Percentiles rank a stretch among this genome's conserved stretches.
Evolutionary conservation across 106 monocot species (phyloP).

Genomic region (Xerophyta viscosa): DNA sequence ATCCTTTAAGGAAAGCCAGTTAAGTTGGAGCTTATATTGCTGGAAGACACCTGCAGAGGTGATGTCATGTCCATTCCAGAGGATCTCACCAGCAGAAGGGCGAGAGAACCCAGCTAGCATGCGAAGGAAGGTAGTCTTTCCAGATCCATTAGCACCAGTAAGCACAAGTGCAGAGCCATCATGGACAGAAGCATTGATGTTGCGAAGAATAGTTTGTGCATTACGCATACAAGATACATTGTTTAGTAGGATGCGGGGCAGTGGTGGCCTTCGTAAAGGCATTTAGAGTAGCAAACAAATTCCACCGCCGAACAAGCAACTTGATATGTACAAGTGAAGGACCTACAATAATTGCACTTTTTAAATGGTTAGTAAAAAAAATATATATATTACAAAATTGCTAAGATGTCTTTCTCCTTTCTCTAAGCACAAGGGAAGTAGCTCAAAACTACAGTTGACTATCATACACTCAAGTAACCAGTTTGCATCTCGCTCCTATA

Average conservation of each 20-base stretch:
- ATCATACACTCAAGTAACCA: too few species aligned
- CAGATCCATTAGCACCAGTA: slow-evolving; percentile 88
- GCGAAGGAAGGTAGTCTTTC: slow-evolving; percentile 92
- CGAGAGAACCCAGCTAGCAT: slow-evolving; percentile 94
- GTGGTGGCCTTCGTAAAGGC: slow-evolving; percentile 36
- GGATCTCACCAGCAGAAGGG: slow-evolving; percentile 87
- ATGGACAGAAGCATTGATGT: slow-evolving; percentile 73
- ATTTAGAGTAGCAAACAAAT: slow-evolving; percentile 39
- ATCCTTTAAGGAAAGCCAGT: slow-evolving; percentile 89
- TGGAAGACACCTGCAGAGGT: slow-evolving; percentile 77
- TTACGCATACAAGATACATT: slow-evolving; percentile 97
- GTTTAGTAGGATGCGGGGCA: slow-evolving; percentile 69
- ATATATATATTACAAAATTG: too few species aligned
- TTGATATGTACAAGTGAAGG: too few species aligned
- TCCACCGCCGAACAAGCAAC: too few species aligned
- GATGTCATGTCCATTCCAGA: slow-evolving; percentile 96
- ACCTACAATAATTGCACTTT: too few species aligned
- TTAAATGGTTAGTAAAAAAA: too few species aligned
- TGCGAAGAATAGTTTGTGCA: slow-evolving; percentile 75
- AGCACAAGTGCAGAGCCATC: slow-evolving; percentile 85
- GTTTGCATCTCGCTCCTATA: too few species aligned
- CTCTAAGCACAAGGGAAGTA: too few species aligned
- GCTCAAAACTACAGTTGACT: too few species aligned
- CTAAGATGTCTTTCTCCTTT: too few species aligned
- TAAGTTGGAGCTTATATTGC: slow-evolving; percentile 91